Evolutionary conservation across 2,329 filamentous ascomycete genomes (phyloP), one percentile per base, ranked within the genome.

Genomic region (Thyridium curvatum): DNA sequence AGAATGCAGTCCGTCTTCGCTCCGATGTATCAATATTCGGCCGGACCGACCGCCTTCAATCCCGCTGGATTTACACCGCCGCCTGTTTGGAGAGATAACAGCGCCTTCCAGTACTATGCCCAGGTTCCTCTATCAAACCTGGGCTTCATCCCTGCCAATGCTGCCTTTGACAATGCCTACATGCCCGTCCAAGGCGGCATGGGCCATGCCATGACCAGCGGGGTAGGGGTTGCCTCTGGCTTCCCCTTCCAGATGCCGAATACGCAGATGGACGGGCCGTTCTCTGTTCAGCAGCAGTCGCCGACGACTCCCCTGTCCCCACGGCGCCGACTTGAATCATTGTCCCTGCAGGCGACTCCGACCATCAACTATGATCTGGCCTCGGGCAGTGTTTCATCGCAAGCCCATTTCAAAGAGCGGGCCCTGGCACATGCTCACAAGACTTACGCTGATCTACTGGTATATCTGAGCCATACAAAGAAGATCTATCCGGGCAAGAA

Each of bases 361-460:
- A 26, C 21, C 21, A 26, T 26, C 21, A 6, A 26, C 21, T 10
- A 26, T 26, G 21, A 26, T 26, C 10, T 26, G 21, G 10, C 21
- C 10, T 26, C 21, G 44, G 46, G 43, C 37, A 59, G 58, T 7
- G 42, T 39, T 14, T 43, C 54, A 13, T 52, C 59, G 4, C 58
- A 59, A 13, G 39, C 53, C 13, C 62, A 61, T 8, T 86, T 86
- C 53, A 82, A 79, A 46, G 84, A 88, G 46, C 82, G 78, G 46
- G 76, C 77, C 3, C 62, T 89, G 17, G 67, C 74, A 12, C 81
- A 79, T 62, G 85, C 84, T n/a, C 82, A 89, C 55, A 71, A 72
- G 47, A 74, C 82, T 26, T 90, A 90, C 58, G 68, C 84, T 35
- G 81, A 87, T 46, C 69, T 91, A 8, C 63, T 90, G 4, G 64